These are phyloP conservation scores for Mortierella alpina DNA, from an alignment of 192 early-diverging fungal genomes.

Conservation along the genomic window DNA sequence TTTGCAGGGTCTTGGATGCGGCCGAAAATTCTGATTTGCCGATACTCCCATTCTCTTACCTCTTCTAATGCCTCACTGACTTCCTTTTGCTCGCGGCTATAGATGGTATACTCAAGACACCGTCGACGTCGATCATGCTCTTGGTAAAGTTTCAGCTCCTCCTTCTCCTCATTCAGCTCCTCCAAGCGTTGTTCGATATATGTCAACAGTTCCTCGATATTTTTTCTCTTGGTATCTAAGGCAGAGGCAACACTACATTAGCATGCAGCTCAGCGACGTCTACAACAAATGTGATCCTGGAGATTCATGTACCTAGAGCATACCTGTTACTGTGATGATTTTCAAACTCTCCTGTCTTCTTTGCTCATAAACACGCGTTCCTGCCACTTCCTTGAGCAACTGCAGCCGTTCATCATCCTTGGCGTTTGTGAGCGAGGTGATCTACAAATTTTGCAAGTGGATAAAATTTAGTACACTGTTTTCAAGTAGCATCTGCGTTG, in stretches of 20 bases:
- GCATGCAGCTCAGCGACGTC: too few species aligned
- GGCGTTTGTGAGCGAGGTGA: conserved; percentile 93
- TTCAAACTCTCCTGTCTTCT: conserved; percentile 89
- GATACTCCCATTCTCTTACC: conserved; percentile 7
- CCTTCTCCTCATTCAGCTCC: conserved; percentile 94
- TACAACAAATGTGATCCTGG: too few species aligned
- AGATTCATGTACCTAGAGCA: too few species aligned
- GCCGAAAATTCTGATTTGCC: background rate
- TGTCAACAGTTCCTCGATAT: conserved; percentile 89
- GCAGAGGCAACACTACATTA: too few species aligned
- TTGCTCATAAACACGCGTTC: conserved; percentile 95
- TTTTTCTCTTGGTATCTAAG: conserved; percentile 79
- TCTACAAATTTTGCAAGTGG: conserved; percentile 54
- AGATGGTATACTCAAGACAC: conserved; percentile 94
- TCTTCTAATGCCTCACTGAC: conserved; percentile 83
- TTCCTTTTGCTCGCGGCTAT: conserved; percentile 88
- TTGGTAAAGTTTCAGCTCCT: conserved; percentile 91
- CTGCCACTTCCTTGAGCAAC: conserved; percentile 97
- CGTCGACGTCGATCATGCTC: conserved; percentile 86
- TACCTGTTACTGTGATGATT: conserved; percentile 92
- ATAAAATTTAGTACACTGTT: background rate
- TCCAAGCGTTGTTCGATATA: conserved; percentile 89
- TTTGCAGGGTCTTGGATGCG: conserved; percentile 54
- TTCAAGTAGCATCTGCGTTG: background rate
- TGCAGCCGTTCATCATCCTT: conserved; percentile 92